phyloP scores from a whole-genome alignment of 768 basidiomycete species.

The Phanerodontia chrysosporium region DNA sequence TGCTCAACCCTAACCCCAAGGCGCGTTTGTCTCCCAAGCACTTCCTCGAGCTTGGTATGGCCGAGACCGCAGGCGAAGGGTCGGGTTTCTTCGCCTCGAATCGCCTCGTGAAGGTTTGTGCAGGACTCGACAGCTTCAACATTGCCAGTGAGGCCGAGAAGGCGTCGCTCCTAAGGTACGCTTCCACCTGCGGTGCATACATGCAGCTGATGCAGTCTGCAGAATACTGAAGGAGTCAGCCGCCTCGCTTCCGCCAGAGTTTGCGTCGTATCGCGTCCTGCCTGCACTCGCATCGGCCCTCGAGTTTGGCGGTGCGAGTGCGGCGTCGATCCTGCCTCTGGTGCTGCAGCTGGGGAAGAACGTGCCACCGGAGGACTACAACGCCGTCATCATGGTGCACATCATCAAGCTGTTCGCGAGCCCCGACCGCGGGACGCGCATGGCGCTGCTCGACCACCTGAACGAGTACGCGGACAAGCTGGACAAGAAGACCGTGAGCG shows the following conservation, averaged over 20 bases:
- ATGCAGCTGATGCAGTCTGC: neutral
- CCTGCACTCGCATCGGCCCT: conserved; percentile 79
- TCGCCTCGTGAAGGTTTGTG: conserved; percentile 77
- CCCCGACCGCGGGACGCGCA: conserved; percentile 89
- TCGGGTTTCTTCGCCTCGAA: conserved; percentile 83
- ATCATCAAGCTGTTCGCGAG: conserved; percentile 82
- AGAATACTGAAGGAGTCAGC: conserved; percentile 79
- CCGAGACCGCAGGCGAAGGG: conserved; percentile 49
- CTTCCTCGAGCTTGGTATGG: conserved; percentile 81
- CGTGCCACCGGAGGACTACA: conserved; percentile 67
- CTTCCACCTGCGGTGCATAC: neutral
- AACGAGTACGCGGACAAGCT: conserved; percentile 82
- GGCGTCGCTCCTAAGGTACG: conserved; percentile 58
- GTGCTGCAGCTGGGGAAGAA: conserved; percentile 77
- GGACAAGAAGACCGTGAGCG: conserved; percentile 78
- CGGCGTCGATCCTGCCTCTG: conserved; percentile 75
- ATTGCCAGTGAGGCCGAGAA: conserved; percentile 82
- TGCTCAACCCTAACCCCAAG: conserved; percentile 87
- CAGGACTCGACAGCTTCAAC: conserved; percentile 81
- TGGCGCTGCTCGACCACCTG: conserved; percentile 88
- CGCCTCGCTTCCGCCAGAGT: conserved; percentile 80
- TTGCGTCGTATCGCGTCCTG: conserved; percentile 79
- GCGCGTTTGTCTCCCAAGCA: conserved; percentile 68
- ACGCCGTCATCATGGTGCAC: conserved; percentile 63
- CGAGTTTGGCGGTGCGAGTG: conserved; percentile 70